Conservation (phyloP, 257 asterid species). For the Linaria vulgaris region DNA sequence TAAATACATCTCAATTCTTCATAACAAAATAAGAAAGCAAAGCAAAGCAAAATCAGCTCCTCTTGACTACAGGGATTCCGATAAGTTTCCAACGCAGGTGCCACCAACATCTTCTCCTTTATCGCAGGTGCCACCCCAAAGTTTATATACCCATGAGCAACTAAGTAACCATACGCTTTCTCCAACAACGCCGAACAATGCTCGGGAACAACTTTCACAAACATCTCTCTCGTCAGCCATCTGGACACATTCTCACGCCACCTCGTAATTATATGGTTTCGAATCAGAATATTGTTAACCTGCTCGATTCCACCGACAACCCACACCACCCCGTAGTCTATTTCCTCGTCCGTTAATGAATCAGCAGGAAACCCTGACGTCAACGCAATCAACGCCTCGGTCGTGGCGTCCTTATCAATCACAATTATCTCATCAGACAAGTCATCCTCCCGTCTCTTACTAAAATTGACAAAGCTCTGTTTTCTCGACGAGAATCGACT, state of each 20-base stretch:
- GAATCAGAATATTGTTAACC: slow-evolving; percentile 78
- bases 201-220: slow-evolving; percentile 61
- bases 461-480: too few relatives aligned
- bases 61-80: slow-evolving; percentile 54
- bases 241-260: slow-evolving; percentile 86
- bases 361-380: slow-evolving; percentile 95
- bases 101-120: slow-evolving; percentile 56
- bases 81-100: slow-evolving; percentile 79
- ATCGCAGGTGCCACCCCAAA: too few relatives aligned
- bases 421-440: too few relatives aligned
- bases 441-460: too few relatives aligned
- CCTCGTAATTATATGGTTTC: slow-evolving; percentile 77
- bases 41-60: slow-evolving; percentile 68
- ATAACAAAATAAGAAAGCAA: too few relatives aligned
- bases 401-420: slow-evolving; percentile 78
- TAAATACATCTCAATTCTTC: too few relatives aligned
- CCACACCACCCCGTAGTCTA: slow-evolving; percentile 80
- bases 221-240: slow-evolving; percentile 81
- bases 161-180: too few relatives aligned
- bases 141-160: too few relatives aligned
- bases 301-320: slow-evolving; percentile 91
- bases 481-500: too few relatives aligned
- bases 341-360: slow-evolving; percentile 86
- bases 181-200: slow-evolving; percentile 62
- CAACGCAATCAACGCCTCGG: slow-evolving; percentile 87